phyloP scores from a whole-genome alignment of 1,284 basidiomycete species.

The Porogramme epimiltina region DNA sequence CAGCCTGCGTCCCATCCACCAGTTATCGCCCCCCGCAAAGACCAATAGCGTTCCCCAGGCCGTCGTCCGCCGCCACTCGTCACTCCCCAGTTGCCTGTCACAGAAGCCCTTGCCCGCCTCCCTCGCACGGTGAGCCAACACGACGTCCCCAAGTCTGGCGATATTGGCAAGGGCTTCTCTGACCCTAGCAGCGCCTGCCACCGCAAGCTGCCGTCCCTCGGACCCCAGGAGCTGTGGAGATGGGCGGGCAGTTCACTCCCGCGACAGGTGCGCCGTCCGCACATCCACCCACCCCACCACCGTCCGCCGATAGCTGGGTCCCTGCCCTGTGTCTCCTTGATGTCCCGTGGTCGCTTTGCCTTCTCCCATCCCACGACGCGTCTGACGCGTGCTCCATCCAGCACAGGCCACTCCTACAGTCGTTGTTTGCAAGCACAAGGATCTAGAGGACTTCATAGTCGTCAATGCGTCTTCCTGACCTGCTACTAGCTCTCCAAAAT shows the following conservation, averaged over 20 bases:
- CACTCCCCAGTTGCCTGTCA: too few species aligned
- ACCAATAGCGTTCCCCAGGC: too few species aligned
- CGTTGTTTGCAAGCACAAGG: constrained; percentile 90
- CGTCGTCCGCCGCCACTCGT: too few species aligned
- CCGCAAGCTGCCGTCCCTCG: constrained; percentile 56
- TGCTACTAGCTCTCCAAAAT: too few species aligned
- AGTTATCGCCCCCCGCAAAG: too few species aligned
- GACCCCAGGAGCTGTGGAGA: constrained; percentile 73
- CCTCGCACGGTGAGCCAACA: neutral
- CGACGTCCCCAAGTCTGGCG: constrained; percentile 1
- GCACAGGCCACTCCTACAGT: constrained; percentile 93
- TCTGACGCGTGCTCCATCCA: constrained; percentile 26
- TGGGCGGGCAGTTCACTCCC: constrained; percentile 76
- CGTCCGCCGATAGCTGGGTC: constrained; percentile 68
- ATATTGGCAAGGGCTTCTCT: neutral
- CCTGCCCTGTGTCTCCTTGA: constrained; percentile 79
- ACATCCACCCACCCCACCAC: neutral
- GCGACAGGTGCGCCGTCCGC: constrained; percentile 66
- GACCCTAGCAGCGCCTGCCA: constrained; percentile 1
- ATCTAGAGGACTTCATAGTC: constrained; percentile 83
- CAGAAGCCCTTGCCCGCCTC: too few species aligned
- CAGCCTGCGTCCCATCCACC: too few species aligned
- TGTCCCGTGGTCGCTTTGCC: constrained; percentile 66
- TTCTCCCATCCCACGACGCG: neutral
- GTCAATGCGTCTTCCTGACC: constrained; percentile 53